These are phyloP conservation scores for Ballota nigra DNA, from an alignment of 257 asterid genomes.

Conservation along the genomic window DNA sequence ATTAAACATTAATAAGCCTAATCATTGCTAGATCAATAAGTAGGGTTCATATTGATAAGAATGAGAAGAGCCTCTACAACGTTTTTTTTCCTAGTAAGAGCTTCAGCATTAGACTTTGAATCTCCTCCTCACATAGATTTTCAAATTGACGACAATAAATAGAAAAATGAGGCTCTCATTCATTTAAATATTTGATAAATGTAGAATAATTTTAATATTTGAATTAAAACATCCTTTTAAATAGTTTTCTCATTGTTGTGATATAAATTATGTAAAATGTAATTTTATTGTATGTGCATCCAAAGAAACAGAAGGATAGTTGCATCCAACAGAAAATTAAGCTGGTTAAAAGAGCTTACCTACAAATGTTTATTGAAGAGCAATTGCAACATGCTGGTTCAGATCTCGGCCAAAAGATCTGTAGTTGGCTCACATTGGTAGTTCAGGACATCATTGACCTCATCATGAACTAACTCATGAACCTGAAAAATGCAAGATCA, in stretches of 20 bases:
- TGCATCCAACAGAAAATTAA: not conserved
- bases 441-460: constrained; percentile 61
- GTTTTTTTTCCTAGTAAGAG: constrained; percentile 67
- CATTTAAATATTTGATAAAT: not conserved
- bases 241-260: not conserved
- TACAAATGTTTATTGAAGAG: constrained; percentile 88
- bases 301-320: constrained; percentile 7
- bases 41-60: not conserved
- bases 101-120: constrained; percentile 88
- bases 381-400: constrained; percentile 94
- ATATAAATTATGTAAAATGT: not conserved
- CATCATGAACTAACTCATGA: constrained; percentile 66
- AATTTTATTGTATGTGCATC: not conserved
- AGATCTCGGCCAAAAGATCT: constrained; percentile 79
- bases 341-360: constrained; percentile 45
- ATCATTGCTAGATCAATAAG: constrained; percentile 17
- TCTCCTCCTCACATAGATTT: constrained; percentile 71
- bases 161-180: constrained; percentile 15
- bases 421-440: constrained; percentile 71
- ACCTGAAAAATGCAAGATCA: constrained; percentile 50
- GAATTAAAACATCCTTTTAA: not conserved
- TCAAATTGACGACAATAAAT: constrained; percentile 30
- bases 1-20: constrained; percentile 24
- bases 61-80: constrained; percentile 44
- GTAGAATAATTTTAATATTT: not conserved